Evolutionary conservation across 805 yeast genomes (phyloP).

Genomic region (Hanseniaspora singularis): DNA sequence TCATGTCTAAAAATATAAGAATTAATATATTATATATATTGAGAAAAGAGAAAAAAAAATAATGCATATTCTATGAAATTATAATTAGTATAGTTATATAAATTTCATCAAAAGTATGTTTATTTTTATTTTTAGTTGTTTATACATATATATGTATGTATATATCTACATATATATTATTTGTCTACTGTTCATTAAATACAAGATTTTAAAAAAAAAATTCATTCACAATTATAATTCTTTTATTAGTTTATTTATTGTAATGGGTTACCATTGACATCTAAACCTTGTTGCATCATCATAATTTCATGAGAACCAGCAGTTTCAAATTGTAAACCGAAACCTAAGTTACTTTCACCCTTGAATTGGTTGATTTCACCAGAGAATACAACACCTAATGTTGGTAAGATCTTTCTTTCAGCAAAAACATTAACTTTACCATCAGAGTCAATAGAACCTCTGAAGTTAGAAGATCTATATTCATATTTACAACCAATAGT

Average conservation of each 20-base stretch:
- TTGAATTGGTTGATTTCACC: conserved; percentile 88
- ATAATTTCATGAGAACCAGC: conserved; percentile 88
- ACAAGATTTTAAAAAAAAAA: background rate
- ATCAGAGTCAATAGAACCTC: conserved; percentile 83
- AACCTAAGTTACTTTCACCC: conserved; percentile 69
- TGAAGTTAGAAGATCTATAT: conserved; percentile 88
- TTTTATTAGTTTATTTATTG: conserved; percentile 43
- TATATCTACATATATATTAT: background rate
- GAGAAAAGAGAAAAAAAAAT: too few relatives aligned
- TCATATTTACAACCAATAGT: conserved; percentile 95
- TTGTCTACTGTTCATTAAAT: conserved; percentile 12
- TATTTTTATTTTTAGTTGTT: background rate
- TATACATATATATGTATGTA: background rate
- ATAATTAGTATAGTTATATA: too few relatives aligned
- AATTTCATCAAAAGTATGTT: too few relatives aligned
- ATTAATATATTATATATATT: too few relatives aligned
- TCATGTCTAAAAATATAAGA: too few relatives aligned
- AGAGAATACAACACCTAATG: conserved; percentile 72
- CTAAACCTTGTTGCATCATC: conserved; percentile 83
- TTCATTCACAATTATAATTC: too few relatives aligned
- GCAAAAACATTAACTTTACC: conserved; percentile 86
- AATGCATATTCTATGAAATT: too few relatives aligned
- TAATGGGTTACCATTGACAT: conserved; percentile 74
- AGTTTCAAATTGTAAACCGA: conserved; percentile 90
- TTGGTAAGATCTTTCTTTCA: conserved; percentile 89